Evolutionary conservation across 2,329 filamentous ascomycete species (phyloP).

Genomic region (Rutstroemia sp.): DNA sequence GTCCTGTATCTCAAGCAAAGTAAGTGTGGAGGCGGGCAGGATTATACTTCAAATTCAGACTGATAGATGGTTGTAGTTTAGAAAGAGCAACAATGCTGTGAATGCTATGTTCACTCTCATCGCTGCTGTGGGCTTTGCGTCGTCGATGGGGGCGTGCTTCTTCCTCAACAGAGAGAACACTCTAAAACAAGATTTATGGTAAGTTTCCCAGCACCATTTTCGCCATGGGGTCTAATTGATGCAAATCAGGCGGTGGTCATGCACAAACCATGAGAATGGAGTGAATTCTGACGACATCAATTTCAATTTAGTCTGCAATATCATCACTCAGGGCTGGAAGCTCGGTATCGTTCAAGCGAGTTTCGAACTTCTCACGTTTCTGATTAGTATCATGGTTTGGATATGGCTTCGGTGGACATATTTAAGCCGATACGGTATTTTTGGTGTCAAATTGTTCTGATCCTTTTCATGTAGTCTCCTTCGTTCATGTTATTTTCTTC

Average conservation of each 20-base stretch:
- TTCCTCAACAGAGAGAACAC: constrained; percentile 12
- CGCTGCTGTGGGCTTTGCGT: constrained; percentile 15
- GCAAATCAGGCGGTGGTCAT: constrained; percentile 17
- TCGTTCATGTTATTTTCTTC: no score
- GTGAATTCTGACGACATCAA: constrained; percentile 14
- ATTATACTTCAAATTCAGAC: not conserved
- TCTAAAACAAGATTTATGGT: constrained; percentile 17
- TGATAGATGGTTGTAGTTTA: constrained; percentile 10
- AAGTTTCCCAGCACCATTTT: not conserved
- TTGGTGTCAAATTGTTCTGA: constrained; percentile 13
- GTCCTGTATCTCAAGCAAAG: constrained; percentile 16
- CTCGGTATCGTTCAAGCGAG: constrained; percentile 18
- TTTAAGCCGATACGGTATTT: constrained; percentile 12
- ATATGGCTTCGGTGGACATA: constrained; percentile 14
- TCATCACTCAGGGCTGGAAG: constrained; percentile 18
- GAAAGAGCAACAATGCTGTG: constrained; percentile 13
- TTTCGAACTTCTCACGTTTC: constrained; percentile 18
- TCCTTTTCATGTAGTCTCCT: not conserved
- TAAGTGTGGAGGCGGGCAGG: not conserved
- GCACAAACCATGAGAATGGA: constrained; percentile 14
- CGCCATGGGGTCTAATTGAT: not conserved
- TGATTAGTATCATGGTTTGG: constrained; percentile 15
- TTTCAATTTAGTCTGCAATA: constrained; percentile 15
- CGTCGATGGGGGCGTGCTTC: constrained; percentile 15
- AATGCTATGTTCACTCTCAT: constrained; percentile 17